These are phyloP conservation scores for Cadophora sp. DNA, from an alignment of 2,329 filamentous ascomycete species.

Conservation along the genomic window DNA sequence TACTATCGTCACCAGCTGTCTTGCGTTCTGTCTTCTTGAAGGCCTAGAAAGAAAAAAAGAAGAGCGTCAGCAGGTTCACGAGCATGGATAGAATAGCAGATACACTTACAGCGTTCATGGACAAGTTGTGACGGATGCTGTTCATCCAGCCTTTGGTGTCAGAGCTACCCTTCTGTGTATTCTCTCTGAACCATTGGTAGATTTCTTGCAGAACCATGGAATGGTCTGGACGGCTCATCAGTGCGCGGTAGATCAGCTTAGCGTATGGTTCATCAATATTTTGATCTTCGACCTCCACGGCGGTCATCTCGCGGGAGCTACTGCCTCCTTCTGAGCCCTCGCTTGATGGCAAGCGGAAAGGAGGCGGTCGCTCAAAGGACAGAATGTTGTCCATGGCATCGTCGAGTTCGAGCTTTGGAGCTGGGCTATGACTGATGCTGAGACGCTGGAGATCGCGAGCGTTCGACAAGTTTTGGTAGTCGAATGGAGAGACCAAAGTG, in stretches of 20 bases:
- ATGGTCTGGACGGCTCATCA: conserved; percentile 69
- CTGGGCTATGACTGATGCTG: conserved; percentile 35
- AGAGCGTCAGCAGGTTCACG: neutral
- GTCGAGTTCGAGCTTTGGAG: conserved; percentile 33
- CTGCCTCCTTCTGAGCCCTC: conserved; percentile 40
- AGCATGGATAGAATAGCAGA: neutral
- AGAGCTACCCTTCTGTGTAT: conserved; percentile 75
- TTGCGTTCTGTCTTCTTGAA: conserved; percentile 58
- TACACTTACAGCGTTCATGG: conserved; percentile 85
- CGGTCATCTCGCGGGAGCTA: conserved; percentile 38
- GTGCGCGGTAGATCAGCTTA: conserved; percentile 77
- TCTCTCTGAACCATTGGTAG: conserved; percentile 86
- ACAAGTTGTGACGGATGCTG: conserved; percentile 93
- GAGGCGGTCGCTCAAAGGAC: conserved; percentile 22
- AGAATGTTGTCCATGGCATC: conserved; percentile 8
- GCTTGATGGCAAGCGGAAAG: conserved; percentile 30
- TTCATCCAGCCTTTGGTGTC: conserved; percentile 86
- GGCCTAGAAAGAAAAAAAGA: conserved; percentile 50
- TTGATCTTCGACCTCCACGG: conserved; percentile 40
- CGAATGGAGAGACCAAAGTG: conserved; percentile 1
- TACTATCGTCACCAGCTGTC: conserved; percentile 55
- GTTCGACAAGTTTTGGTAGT: conserved; percentile 26
- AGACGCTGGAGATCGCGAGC: conserved; percentile 28
- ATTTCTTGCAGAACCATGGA: conserved; percentile 85
- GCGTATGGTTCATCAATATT: conserved; percentile 74